Percentiles rank a stretch among this genome's conserved stretches.
Evolutionary conservation across 2,329 filamentous ascomycete species (phyloP).

Genomic region (Exophiala aquamarina): DNA sequence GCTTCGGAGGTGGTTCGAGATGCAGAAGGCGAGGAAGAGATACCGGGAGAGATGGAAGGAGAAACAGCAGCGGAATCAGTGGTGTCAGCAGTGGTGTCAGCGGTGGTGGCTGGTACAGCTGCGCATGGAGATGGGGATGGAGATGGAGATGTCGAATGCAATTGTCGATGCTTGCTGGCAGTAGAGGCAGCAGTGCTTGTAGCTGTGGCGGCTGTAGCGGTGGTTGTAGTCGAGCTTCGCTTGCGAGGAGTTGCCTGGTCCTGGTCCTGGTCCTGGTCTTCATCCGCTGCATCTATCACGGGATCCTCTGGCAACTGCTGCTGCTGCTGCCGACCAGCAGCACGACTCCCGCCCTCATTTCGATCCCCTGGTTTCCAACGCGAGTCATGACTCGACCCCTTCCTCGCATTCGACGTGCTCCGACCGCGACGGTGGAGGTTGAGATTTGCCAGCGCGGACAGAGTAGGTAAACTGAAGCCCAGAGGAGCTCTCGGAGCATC

Average conservation of each 20-base stretch:
- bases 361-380: not conserved
- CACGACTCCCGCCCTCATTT: too few relatives aligned
- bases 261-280: too few relatives aligned
- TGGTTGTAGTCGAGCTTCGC: slow-evolving; percentile 29
- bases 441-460: slow-evolving; percentile 3
- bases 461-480: slow-evolving; percentile 1
- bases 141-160: not conserved
- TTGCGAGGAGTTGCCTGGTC: too few relatives aligned
- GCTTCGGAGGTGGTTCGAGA: too few relatives aligned
- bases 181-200: slow-evolving; percentile 14
- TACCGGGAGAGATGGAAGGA: slow-evolving; percentile 19
- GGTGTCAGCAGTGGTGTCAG: not conserved
- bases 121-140: slow-evolving; percentile 21
- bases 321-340: too few relatives aligned
- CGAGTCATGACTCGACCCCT: not conserved
- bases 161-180: not conserved
- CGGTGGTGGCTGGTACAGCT: not conserved
- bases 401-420: slow-evolving; percentile 1
- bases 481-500: not conserved
- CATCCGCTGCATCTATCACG: too few relatives aligned
- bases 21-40: slow-evolving; percentile 34
- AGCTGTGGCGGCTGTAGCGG: slow-evolving; percentile 34
- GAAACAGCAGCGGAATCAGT: not conserved
- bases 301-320: too few relatives aligned
- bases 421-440: slow-evolving; percentile 1